Evolutionary conservation across 2,329 filamentous ascomycete genomes (phyloP).

Genomic region (Cyphellophora europaea): DNA sequence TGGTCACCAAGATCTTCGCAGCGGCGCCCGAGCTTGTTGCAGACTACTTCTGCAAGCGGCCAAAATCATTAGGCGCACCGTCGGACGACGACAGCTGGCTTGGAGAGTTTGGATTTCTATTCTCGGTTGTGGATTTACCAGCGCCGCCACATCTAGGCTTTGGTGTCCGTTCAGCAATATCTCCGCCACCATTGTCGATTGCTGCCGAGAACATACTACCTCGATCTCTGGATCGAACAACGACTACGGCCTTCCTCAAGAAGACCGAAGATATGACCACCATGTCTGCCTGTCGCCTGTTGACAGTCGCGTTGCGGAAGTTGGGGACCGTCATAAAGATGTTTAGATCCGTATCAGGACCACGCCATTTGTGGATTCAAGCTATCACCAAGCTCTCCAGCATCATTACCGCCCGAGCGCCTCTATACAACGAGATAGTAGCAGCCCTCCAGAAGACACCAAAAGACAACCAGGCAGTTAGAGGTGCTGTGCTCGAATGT

Average conservation of each 20-base stretch:
- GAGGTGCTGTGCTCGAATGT: slow-evolving; percentile 68
- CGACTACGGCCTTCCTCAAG: slow-evolving; percentile 68
- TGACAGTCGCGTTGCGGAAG: slow-evolving; percentile 73
- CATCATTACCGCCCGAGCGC: slow-evolving; percentile 69
- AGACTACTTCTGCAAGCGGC: slow-evolving; percentile 75
- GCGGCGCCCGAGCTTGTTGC: slow-evolving; percentile 78
- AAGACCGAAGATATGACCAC: slow-evolving; percentile 70
- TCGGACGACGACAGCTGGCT: slow-evolving; percentile 93
- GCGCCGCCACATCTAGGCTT: slow-evolving; percentile 44
- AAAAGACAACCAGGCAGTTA: slow-evolving; percentile 61
- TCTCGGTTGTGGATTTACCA: slow-evolving; percentile 66
- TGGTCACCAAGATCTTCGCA: slow-evolving; percentile 70
- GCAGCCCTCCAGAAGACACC: slow-evolving; percentile 61
- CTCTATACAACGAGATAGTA: slow-evolving; percentile 73
- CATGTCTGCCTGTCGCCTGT: slow-evolving; percentile 72
- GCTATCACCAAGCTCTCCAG: slow-evolving; percentile 58
- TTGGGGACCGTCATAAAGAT: slow-evolving; percentile 55
- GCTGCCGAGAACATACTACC: slow-evolving; percentile 82
- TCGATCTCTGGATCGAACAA: slow-evolving; percentile 69
- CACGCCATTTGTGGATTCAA: slow-evolving; percentile 55
- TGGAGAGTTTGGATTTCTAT: slow-evolving; percentile 81
- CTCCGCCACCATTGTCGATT: slow-evolving; percentile 67
- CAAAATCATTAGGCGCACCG: slow-evolving; percentile 76
- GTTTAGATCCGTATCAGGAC: slow-evolving; percentile 44
- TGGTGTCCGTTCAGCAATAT: not conserved